These are phyloP conservation scores for Malbranchea cinnamomea DNA, from an alignment of 2,329 filamentous ascomycete species.

Conservation along the genomic window DNA sequence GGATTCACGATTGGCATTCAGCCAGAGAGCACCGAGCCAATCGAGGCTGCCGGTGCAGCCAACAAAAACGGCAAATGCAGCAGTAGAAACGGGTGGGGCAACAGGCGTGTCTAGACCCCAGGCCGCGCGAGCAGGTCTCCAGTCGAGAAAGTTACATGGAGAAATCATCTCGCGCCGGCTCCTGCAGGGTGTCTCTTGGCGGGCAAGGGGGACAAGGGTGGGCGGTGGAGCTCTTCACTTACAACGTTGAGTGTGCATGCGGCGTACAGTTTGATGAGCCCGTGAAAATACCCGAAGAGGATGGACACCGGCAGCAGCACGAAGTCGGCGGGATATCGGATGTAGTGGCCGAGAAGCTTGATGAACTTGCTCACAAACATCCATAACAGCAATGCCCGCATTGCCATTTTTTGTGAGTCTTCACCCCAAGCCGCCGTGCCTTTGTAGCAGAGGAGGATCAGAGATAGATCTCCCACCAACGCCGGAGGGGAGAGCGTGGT, in stretches of 20 bases:
- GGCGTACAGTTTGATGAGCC: slow-evolving; percentile 81
- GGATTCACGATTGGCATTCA: too few species aligned
- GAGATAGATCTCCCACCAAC: slow-evolving; percentile 58
- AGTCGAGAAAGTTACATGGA: too few species aligned
- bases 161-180: too few species aligned
- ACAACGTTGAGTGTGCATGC: slow-evolving; percentile 71
- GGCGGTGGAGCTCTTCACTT: slow-evolving; percentile 25
- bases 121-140: too few species aligned
- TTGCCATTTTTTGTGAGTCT: slow-evolving; percentile 38
- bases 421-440: slow-evolving; percentile 48
- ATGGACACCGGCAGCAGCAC: slow-evolving; percentile 72
- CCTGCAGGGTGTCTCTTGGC: too few species aligned
- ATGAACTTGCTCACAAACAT: slow-evolving; percentile 84
- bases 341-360: slow-evolving; percentile 77
- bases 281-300: slow-evolving; percentile 83
- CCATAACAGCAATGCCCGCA: slow-evolving; percentile 52
- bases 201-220: too few species aligned
- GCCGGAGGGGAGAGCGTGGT: slow-evolving; percentile 86
- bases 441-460: slow-evolving; percentile 55
- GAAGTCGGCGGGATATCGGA: slow-evolving; percentile 68
- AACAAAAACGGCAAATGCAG: not conserved
- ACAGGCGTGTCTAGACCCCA: too few species aligned
- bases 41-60: not conserved
- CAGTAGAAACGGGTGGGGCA: not conserved
- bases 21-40: not conserved